Evolutionary conservation across 192 early-diverging fungal genomes (phyloP), one percentile per base, ranked within the genome.

Genomic region (Pecoramyces ruminantium): DNA sequence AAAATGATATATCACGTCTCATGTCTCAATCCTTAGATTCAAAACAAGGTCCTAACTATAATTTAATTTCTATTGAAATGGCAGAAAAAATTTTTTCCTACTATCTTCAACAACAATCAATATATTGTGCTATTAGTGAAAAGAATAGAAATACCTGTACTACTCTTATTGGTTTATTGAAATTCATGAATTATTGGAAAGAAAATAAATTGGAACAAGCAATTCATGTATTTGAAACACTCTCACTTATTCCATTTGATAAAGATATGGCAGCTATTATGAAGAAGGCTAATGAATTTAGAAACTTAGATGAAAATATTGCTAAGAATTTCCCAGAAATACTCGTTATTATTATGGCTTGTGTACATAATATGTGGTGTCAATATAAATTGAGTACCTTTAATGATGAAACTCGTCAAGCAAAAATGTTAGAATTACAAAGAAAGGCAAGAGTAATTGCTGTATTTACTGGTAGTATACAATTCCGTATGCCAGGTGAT

Each of bases 401-500:
- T 34, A 34, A 87, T 82, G 84, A 83, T 34, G 79, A 80, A 12
- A 82, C 84, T 58, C 86, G 86, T 81, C 86, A 88, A 29, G 85
- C 87, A 29, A 84, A 87, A 29, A 82, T 91, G 81, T 81, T 83
- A 77, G 86, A 88, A 77, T 82, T 93, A 78, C 89, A 89, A 79
- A 86, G 87, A 29, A 87, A 88, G 78, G 91, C 91, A n/a, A 88
- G 92, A 77, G 86, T 90, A 0, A 51, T 97, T 29, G 90, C 93
- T 86, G 88, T 93, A 80, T 95, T 94, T 91, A 92, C 92, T 1
- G 94, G 96, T 13, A 90, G 90, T 82, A 90, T 97, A 79, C 93
- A 94, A 86, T 95, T 94, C 87, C 85, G 93, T 17, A 93, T 97
- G 84, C 93, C 96, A 21, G 86, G 89, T 2, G 95, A 96, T 78